These are phyloP conservation scores for Neofusicoccum laricinum DNA, from an alignment of 2,329 filamentous ascomycete genomes.

Conservation along the genomic window DNA sequence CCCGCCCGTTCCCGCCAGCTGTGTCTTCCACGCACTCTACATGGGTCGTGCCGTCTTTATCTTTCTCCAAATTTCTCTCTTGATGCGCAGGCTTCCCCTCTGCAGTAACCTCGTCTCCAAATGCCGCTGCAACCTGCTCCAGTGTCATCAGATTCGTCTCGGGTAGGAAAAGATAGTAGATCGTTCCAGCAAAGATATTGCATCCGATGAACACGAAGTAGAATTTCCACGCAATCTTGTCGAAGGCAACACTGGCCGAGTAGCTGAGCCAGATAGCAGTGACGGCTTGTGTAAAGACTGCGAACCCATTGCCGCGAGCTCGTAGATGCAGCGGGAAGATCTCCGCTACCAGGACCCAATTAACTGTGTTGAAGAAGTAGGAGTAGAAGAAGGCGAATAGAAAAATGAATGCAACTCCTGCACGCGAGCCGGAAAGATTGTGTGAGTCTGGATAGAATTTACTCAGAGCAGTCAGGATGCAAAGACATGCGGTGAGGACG, in stretches of 20 bases:
- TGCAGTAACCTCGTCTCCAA: conserved; percentile 26
- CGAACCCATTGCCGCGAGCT: conserved; percentile 31
- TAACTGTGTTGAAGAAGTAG: conserved; percentile 38
- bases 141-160: conserved; percentile 35
- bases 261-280: background rate
- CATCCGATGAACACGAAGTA: conserved; percentile 38
- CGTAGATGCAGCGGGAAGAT: conserved; percentile 34
- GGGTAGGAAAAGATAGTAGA: conserved; percentile 36
- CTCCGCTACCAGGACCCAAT: conserved; percentile 35
- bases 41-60: too few relatives aligned
- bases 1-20: too few relatives aligned
- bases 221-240: conserved; percentile 38
- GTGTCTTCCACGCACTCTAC: too few relatives aligned
- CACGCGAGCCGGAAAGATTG: conserved; percentile 27
- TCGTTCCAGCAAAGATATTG: conserved; percentile 28
- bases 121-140: conserved; percentile 33
- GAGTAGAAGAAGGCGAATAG: conserved; percentile 37
- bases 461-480: conserved; percentile 27
- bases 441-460: conserved; percentile 20
- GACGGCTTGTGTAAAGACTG: conserved; percentile 29
- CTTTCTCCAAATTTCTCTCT: too few relatives aligned
- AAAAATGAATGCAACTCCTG: conserved; percentile 39
- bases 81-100: too few relatives aligned
- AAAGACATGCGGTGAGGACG: conserved; percentile 25
- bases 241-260: conserved; percentile 36